These are phyloP conservation scores for Delitschia confertaspora DNA, from an alignment of 495 filamentous ascomycete species.

Conservation along the genomic window DNA sequence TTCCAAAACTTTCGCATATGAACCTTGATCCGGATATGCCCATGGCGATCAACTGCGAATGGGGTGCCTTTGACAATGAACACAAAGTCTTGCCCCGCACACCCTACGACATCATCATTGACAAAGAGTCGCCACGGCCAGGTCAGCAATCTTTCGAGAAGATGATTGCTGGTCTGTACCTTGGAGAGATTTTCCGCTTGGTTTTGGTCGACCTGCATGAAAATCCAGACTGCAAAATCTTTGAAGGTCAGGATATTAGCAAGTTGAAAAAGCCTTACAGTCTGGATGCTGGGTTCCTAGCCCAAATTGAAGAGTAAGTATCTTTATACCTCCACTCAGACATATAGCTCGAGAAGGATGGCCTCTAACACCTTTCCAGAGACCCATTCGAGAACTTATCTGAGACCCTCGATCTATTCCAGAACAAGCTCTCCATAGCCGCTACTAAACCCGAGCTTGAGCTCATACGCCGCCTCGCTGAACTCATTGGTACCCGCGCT, in stretches of 20 bases:
- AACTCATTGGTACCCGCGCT: constrained; percentile 88
- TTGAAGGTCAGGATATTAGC: constrained; percentile 70
- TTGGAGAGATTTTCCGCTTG: constrained; percentile 90
- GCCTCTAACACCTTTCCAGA: no score
- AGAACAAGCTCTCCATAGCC: constrained; percentile 58
- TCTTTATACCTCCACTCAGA: neutral
- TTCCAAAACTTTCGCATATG: constrained; percentile 90
- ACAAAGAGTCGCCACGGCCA: constrained; percentile 86
- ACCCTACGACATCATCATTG: constrained; percentile 72
- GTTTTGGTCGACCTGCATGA: constrained; percentile 79
- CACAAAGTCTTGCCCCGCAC: constrained; percentile 85
- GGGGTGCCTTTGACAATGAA: constrained; percentile 97
- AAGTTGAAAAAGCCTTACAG: constrained; percentile 73
- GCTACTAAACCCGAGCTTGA: constrained; percentile 69
- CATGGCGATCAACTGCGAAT: constrained; percentile 99
- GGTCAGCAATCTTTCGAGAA: constrained; percentile 97
- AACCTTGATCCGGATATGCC: constrained; percentile 82
- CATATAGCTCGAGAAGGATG: neutral
- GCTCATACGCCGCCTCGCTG: constrained; percentile 75
- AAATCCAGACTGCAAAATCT: constrained; percentile 66
- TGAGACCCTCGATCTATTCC: constrained; percentile 74
- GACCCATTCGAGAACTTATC: constrained; percentile 90
- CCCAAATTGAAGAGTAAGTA: constrained; percentile 75
- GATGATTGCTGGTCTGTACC: constrained; percentile 93
- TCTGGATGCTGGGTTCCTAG: constrained; percentile 89